A percentile compares a stretch with the other conserved stretches of the same genome.
Conservation (phyloP, 2,329 filamentous ascomycete genomes). For the Bipolaris victoriae region DNA sequence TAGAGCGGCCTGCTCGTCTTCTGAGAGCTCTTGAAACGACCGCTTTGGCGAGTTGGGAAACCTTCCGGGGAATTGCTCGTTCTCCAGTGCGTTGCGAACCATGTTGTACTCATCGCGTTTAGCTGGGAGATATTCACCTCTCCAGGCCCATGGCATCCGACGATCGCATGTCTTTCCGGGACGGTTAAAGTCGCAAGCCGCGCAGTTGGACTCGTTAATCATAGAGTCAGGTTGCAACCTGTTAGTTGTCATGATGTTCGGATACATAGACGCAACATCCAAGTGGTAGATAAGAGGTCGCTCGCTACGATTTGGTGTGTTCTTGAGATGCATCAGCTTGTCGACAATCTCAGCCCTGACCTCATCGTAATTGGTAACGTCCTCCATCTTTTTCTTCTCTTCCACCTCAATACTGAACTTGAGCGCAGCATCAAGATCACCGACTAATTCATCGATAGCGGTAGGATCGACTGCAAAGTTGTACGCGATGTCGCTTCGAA, state of each 20-base stretch:
- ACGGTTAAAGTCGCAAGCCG: constrained; percentile 96
- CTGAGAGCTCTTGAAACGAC: constrained; percentile 78
- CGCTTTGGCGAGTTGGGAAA: constrained; percentile 71
- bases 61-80: constrained; percentile 88
- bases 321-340: constrained; percentile 73
- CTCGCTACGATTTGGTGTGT: constrained; percentile 83
- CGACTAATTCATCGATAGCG: constrained; percentile 86
- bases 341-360: constrained; percentile 82
- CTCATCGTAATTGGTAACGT: constrained; percentile 59
- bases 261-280: constrained; percentile 99
- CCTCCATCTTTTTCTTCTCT: constrained; percentile 60
- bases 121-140: constrained; percentile 94
- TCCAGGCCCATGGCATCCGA: constrained; percentile 94
- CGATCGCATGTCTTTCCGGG: constrained; percentile 97
- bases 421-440: constrained; percentile 85
- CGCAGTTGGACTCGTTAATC: constrained; percentile 95
- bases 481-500: constrained; percentile 91
- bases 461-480: constrained; percentile 89
- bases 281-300: constrained; percentile 94
- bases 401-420: constrained; percentile 72
- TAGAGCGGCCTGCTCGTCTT: constrained; percentile 80
- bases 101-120: constrained; percentile 99
- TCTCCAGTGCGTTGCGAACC: constrained; percentile 89
- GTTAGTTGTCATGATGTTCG: constrained; percentile 99
- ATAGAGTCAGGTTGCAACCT: constrained; percentile 98